A percentile compares a stretch with the other conserved stretches of the same genome.
These are phyloP conservation scores for Tephrocybe sp. DNA, from an alignment of 768 basidiomycete species.

Conservation along the genomic window DNA sequence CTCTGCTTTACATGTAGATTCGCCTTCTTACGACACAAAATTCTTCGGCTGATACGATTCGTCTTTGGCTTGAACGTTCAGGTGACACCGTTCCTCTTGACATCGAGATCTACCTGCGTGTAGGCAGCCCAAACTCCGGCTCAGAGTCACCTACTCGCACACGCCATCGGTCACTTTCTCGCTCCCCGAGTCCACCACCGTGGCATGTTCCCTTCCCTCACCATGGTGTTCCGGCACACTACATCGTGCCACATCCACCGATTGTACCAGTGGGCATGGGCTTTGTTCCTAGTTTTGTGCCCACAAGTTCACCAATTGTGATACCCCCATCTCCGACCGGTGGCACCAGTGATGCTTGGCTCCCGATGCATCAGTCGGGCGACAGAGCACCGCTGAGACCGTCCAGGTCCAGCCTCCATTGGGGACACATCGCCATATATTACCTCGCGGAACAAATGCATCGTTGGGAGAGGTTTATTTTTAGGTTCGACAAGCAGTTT, in stretches of 20 bases:
- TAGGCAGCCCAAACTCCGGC: conserved; percentile 31
- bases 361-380: conserved; percentile 24
- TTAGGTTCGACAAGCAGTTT: conserved; percentile 77
- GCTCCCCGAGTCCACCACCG: conserved; percentile 27
- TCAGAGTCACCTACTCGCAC: conserved; percentile 21
- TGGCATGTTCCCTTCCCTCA: conserved; percentile 31
- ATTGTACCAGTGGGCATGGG: conserved; percentile 17
- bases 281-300: conserved; percentile 24
- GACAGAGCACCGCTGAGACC: conserved; percentile 24
- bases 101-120: conserved; percentile 75
- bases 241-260: conserved; percentile 34
- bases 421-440: conserved; percentile 79
- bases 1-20: conserved; percentile 53
- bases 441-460: conserved; percentile 80
- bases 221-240: conserved; percentile 30
- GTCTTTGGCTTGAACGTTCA: conserved; percentile 81
- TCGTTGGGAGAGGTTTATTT: conserved; percentile 79
- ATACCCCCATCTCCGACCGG: conserved; percentile 42
- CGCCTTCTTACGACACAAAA: conserved; percentile 69
- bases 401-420: conserved; percentile 56
- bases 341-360: conserved; percentile 36
- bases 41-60: conserved; percentile 73
- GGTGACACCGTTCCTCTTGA: conserved; percentile 69
- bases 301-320: conserved; percentile 41
- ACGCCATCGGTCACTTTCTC: conserved; percentile 30